Conservation (phyloP, 805 yeast species). For the Tetrapisispora fleetii region DNA sequence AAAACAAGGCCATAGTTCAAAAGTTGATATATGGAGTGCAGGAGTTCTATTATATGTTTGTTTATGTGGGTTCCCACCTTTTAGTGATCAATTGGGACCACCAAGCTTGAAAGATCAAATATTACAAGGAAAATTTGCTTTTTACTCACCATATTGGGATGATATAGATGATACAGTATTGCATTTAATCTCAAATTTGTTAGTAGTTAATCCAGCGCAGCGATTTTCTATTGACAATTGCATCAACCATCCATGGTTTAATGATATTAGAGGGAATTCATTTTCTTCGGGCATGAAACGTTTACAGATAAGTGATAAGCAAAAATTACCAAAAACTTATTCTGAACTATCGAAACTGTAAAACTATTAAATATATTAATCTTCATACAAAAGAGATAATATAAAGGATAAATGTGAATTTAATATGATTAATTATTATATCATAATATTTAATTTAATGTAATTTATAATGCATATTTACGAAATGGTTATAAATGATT, state of each 20-base stretch:
- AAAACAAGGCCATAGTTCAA: constrained; percentile 52
- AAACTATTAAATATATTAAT: background rate
- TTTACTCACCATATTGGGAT: constrained; percentile 76
- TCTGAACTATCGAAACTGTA: constrained; percentile 28
- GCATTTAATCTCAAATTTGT: constrained; percentile 52
- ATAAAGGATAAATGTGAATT: background rate
- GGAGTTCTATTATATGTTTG: constrained; percentile 74
- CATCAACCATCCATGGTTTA: constrained; percentile 82
- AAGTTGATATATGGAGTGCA: constrained; percentile 75
- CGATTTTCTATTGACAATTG: constrained; percentile 80
- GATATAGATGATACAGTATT: constrained; percentile 52
- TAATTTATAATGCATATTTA: constrained; percentile 1
- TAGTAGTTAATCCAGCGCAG: constrained; percentile 54
- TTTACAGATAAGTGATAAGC: constrained; percentile 23
- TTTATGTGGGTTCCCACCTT: constrained; percentile 78
- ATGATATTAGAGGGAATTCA: constrained; percentile 3
- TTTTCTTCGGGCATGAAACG: constrained; percentile 16
- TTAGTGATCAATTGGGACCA: constrained; percentile 73
- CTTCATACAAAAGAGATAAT: background rate
- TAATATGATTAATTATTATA: background rate
- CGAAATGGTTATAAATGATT: background rate
- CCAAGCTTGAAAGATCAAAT: constrained; percentile 73
- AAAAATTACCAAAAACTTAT: constrained; percentile 29
- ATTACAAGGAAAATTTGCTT: constrained; percentile 54
- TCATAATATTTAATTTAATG: background rate